Conservation (phyloP, 192 early-diverging fungal species). For the Coemansia sp. region DNA sequence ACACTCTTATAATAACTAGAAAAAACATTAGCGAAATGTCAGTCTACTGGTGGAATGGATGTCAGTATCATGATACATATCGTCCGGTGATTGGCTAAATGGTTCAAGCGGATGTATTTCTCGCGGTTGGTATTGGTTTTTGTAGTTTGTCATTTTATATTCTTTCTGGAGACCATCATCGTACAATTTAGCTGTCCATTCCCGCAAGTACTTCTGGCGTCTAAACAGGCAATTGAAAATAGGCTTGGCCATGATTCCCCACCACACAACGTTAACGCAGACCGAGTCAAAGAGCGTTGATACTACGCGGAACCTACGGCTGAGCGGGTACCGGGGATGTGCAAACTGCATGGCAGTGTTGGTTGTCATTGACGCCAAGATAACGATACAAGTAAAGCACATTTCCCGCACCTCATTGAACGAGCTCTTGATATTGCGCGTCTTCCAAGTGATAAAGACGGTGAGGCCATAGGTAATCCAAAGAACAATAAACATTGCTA, state of each 20-base stretch:
- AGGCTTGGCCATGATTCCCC: conserved; percentile 30
- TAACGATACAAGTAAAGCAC: conserved; percentile 17
- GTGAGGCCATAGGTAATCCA: conserved; percentile 19
- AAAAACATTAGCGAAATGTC: too few species aligned
- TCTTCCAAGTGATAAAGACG: conserved; percentile 17
- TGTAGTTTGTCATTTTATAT: conserved; percentile 9
- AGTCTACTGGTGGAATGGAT: too few species aligned
- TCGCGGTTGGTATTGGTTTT: background rate
- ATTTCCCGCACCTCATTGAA: conserved; percentile 43
- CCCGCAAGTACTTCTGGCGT: conserved; percentile 17
- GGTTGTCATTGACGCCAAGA: conserved; percentile 14
- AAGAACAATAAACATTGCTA: conserved; percentile 20
- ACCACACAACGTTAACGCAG: conserved; percentile 14
- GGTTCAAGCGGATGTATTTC: too few species aligned
- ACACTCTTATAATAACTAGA: too few species aligned
- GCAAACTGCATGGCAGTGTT: conserved; percentile 18
- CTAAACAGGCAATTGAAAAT: conserved; percentile 22
- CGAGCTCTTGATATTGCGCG: conserved; percentile 42
- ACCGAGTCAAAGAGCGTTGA: conserved; percentile 22
- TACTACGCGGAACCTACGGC: conserved; percentile 12
- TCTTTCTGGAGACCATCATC: conserved; percentile 22
- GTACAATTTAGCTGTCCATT: conserved; percentile 21
- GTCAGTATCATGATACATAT: too few species aligned
- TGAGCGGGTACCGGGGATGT: conserved; percentile 19
- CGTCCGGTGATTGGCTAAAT: too few species aligned